Evolutionary conservation across 2,329 filamentous ascomycete genomes (phyloP).

Genomic region (Colletotrichum musicola): DNA sequence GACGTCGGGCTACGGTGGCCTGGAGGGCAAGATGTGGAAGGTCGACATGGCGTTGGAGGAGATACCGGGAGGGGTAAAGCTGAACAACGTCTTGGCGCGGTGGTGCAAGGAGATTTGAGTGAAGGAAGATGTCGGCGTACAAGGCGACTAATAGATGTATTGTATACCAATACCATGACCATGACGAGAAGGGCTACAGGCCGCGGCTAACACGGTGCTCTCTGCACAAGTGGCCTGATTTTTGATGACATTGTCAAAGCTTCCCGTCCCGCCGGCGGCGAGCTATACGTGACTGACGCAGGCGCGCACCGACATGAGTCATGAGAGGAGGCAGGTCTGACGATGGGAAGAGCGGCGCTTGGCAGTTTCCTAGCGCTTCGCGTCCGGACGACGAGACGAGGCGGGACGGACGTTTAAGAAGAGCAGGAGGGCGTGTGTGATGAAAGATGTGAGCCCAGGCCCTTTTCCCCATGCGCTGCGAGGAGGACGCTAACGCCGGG

Average conservation of each 20-base stretch:
- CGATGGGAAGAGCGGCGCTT: neutral
- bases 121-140: neutral
- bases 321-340: neutral
- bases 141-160: neutral
- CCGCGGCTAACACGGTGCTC: neutral
- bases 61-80: conserved; percentile 73
- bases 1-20: conserved; percentile 57
- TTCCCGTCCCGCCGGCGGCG: neutral
- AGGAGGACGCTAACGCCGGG: too few species aligned
- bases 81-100: conserved; percentile 71
- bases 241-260: neutral
- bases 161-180: neutral
- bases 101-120: conserved; percentile 82
- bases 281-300: neutral
- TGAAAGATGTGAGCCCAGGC: too few species aligned
- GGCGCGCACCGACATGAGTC: neutral
- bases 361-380: neutral
- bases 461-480: too few species aligned
- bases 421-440: neutral
- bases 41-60: conserved; percentile 84
- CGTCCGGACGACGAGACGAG: neutral
- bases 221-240: neutral
- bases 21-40: conserved; percentile 78
- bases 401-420: neutral
- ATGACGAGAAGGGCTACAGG: neutral